Evolutionary conservation across 805 yeast genomes (phyloP).

Genomic region (Babjeviella inositovora): DNA sequence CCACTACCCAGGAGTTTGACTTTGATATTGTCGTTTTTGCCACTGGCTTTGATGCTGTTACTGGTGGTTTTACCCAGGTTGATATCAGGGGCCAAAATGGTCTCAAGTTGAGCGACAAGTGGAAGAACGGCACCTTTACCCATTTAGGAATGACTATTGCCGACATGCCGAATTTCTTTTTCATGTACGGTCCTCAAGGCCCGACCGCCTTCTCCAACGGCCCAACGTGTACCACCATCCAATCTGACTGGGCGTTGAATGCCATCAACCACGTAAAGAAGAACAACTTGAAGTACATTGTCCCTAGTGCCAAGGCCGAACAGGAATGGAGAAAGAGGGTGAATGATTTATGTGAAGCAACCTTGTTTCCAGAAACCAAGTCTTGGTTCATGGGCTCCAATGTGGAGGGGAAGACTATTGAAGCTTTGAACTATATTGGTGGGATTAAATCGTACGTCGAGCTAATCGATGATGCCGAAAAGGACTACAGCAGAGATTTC

Average conservation of each 20-base stretch:
- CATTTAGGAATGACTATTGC: slow-evolving; percentile 8
- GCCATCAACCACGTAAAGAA: slow-evolving; percentile 4
- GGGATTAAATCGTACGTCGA: slow-evolving; percentile 10
- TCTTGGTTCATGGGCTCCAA: slow-evolving; percentile 13
- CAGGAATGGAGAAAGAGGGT: slow-evolving; percentile 6
- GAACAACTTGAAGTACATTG: slow-evolving; percentile 3
- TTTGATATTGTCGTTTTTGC: slow-evolving; percentile 6
- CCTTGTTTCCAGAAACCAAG: slow-evolving; percentile 8
- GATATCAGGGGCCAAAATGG: slow-evolving; percentile 5
- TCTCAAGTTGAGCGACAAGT: slow-evolving; percentile 6
- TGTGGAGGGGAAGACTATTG: slow-evolving; percentile 10
- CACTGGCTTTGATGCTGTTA: slow-evolving; percentile 8
- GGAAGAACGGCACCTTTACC: slow-evolving; percentile 9
- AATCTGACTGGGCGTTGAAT: slow-evolving; percentile 7
- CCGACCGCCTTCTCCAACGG: slow-evolving; percentile 13
- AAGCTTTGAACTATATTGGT: slow-evolving; percentile 7
- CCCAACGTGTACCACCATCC: slow-evolving; percentile 9
- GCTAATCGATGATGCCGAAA: too few relatives aligned
- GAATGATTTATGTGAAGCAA: slow-evolving; percentile 4
- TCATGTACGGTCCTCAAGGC: slow-evolving; percentile 12
- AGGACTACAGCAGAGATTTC: too few relatives aligned
- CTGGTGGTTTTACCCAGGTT: slow-evolving; percentile 8
- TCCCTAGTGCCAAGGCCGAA: slow-evolving; percentile 7
- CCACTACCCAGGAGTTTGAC: slow-evolving; percentile 4
- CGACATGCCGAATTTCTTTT: slow-evolving; percentile 12